Percentiles rank a stretch among this genome's conserved stretches.
phyloP scores from a whole-genome alignment of 371 early-diverging fungal genomes.

The Syncephalastrum monosporum region DNA sequence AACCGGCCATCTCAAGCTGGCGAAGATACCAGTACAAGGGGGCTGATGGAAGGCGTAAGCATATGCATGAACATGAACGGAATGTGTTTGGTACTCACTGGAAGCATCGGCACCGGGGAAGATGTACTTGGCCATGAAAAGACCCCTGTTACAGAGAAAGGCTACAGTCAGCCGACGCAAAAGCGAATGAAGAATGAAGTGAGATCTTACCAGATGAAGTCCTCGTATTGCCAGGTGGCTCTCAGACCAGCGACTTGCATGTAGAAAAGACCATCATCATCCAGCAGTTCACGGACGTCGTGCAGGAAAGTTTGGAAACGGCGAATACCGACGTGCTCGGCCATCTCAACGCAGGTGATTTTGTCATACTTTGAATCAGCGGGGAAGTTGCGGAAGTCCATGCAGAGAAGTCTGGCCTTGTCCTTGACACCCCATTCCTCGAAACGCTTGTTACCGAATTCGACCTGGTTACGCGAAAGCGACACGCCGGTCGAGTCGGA shows the following conservation, averaged over 20 bases:
- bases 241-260: slow-evolving; percentile 97
- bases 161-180: background rate
- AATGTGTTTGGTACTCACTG: slow-evolving; percentile 8
- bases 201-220: slow-evolving; percentile 67
- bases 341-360: slow-evolving; percentile 96
- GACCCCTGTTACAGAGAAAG: slow-evolving; percentile 62
- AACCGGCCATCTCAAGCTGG: slow-evolving; percentile 91
- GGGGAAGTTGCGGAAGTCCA: slow-evolving; percentile 97
- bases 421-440: slow-evolving; percentile 78
- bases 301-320: slow-evolving; percentile 88
- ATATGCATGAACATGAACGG: too few relatives aligned
- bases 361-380: slow-evolving; percentile 83
- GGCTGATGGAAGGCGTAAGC: slow-evolving; percentile 15
- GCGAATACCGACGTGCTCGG: slow-evolving; percentile 96
- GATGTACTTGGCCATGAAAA: slow-evolving; percentile 97
- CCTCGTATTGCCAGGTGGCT: slow-evolving; percentile 86
- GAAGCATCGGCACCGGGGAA: slow-evolving; percentile 99
- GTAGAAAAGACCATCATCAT: slow-evolving; percentile 97
- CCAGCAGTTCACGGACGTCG: slow-evolving; percentile 91
- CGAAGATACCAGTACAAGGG: slow-evolving; percentile 93
- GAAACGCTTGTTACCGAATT: slow-evolving; percentile 84
- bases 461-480: slow-evolving; percentile 88
- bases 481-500: slow-evolving; percentile 93
- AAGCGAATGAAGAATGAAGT: background rate
- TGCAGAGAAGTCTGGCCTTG: slow-evolving; percentile 80